Percentiles rank a stretch among this genome's conserved stretches.
These are phyloP conservation scores for Phytophthora lateralis DNA, from an alignment of 352 stramenopile genomes.

Conservation along the genomic window DNA sequence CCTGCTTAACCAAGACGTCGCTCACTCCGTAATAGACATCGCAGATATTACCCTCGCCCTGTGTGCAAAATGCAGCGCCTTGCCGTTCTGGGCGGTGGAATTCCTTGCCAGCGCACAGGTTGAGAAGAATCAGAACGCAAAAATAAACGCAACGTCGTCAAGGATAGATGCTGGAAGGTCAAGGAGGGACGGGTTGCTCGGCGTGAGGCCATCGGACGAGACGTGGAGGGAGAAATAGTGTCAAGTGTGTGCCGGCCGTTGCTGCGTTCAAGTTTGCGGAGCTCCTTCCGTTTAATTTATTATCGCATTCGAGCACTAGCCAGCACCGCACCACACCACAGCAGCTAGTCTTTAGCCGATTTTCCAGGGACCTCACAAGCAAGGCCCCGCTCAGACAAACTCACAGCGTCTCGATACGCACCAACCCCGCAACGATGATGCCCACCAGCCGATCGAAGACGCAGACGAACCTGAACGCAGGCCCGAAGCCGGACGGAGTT, in stretches of 20 bases:
- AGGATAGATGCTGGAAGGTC: conserved; percentile 6
- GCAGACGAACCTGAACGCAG: conserved; percentile 22
- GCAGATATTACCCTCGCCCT: conserved; percentile 5
- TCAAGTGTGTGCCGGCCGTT: conserved; percentile 12
- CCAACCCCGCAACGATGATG: conserved; percentile 21
- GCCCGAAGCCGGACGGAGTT: conserved; percentile 29
- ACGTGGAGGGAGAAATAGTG: conserved; percentile 14
- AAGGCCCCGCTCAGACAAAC: conserved; percentile 6
- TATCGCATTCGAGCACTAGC: conserved; percentile 28
- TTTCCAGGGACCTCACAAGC: conserved; percentile 1
- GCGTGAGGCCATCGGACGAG: conserved; percentile 14
- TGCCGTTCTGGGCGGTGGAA: conserved; percentile 25
- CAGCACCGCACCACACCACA: conserved; percentile 9
- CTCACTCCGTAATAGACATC: neutral
- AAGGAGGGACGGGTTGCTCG: conserved; percentile 20
- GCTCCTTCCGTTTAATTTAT: conserved; percentile 21
- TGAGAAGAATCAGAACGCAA: conserved; percentile 16
- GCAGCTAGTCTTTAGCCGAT: conserved; percentile 1
- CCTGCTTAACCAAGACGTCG: too few species aligned
- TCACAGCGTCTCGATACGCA: conserved; percentile 9
- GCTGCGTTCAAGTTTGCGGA: neutral
- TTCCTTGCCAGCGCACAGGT: conserved; percentile 15
- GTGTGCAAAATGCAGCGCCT: conserved; percentile 1
- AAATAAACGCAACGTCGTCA: conserved; percentile 25
- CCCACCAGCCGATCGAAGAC: conserved; percentile 41